Evolutionary conservation across 1,284 basidiomycete genomes (phyloP).

Genomic region (Mycosarcoma mackinlayi): DNA sequence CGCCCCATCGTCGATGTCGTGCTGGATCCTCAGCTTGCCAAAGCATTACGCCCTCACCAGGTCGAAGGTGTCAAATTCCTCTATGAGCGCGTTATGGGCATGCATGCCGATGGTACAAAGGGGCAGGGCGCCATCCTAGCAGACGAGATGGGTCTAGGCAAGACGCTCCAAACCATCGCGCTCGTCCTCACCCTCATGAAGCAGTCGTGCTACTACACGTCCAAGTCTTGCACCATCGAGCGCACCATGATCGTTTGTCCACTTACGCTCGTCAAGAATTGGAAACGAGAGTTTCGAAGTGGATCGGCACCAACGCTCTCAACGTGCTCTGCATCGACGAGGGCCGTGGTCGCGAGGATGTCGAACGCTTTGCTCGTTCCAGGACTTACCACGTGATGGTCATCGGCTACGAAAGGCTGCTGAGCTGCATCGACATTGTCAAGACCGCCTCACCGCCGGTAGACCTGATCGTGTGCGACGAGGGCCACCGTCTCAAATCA

Average conservation of each 20-base stretch:
- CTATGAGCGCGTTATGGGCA: slow-evolving; percentile 92
- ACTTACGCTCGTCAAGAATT: slow-evolving; percentile 92
- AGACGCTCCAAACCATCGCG: slow-evolving; percentile 65
- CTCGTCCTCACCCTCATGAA: slow-evolving; percentile 62
- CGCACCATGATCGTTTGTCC: slow-evolving; percentile 82
- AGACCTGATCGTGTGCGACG: slow-evolving; percentile 93
- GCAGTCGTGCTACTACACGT: slow-evolving; percentile 63
- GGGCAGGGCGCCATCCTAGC: slow-evolving; percentile 94
- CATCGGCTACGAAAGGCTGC: slow-evolving; percentile 92
- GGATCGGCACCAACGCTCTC: slow-evolving; percentile 78
- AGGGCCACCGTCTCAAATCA: slow-evolving; percentile 95
- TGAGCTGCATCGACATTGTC: slow-evolving; percentile 68
- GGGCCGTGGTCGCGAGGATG: slow-evolving; percentile 42
- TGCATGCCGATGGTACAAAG: slow-evolving; percentile 83
- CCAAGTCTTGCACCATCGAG: slow-evolving; percentile 54
- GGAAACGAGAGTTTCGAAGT: slow-evolving; percentile 97
- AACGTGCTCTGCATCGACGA: slow-evolving; percentile 81
- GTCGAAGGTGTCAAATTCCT: slow-evolving; percentile 98
- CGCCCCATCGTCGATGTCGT: slow-evolving; percentile 75
- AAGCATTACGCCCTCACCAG: slow-evolving; percentile 94
- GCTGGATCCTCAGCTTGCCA: slow-evolving; percentile 87
- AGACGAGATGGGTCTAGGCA: slow-evolving; percentile 87
- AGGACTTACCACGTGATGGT: slow-evolving; percentile 83
- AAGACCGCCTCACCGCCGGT: slow-evolving; percentile 76
- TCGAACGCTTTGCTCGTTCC: slow-evolving; percentile 57